A percentile compares a stretch with the other conserved stretches of the same genome.
phyloP scores from a whole-genome alignment of 2,329 filamentous ascomycete genomes.

The Ophiocordyceps camponoti-leonardi region DNA sequence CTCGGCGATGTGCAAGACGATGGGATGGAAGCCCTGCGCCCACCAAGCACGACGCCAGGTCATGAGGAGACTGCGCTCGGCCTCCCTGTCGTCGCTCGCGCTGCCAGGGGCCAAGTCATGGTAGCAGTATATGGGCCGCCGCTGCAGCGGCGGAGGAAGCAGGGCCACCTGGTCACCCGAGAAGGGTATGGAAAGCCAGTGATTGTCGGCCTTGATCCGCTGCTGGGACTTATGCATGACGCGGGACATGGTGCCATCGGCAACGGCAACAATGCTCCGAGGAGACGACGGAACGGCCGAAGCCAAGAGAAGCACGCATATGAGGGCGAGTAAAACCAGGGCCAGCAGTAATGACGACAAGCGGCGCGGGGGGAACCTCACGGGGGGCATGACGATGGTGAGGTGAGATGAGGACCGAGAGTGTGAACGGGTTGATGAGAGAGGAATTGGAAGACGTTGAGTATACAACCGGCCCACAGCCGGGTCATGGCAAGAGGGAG shows the following conservation, averaged over 20 bases:
- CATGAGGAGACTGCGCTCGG: slow-evolving; percentile 63
- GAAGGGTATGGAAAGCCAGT: slow-evolving; percentile 72
- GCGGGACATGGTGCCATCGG: slow-evolving; percentile 26
- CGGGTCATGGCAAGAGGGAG: not conserved
- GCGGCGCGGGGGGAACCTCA: slow-evolving; percentile 19
- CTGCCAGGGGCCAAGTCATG: slow-evolving; percentile 55
- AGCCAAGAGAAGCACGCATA: slow-evolving; percentile 35
- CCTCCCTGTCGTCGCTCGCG: slow-evolving; percentile 45
- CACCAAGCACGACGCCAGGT: slow-evolving; percentile 92
- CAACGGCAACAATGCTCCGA: slow-evolving; percentile 25
- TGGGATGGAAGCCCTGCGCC: slow-evolving; percentile 77
- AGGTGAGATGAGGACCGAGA: slow-evolving; percentile 13
- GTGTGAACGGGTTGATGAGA: not conserved
- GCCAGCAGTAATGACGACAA: slow-evolving; percentile 32
- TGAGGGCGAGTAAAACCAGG: slow-evolving; percentile 34
- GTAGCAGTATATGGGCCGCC: slow-evolving; percentile 76
- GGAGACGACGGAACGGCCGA: slow-evolving; percentile 28
- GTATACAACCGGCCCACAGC: not conserved
- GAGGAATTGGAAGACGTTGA: not conserved
- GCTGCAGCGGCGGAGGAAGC: slow-evolving; percentile 55
- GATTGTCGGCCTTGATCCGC: slow-evolving; percentile 55
- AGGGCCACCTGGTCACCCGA: slow-evolving; percentile 72
- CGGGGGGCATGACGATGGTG: slow-evolving; percentile 26
- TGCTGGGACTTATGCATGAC: slow-evolving; percentile 57
- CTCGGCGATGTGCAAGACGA: slow-evolving; percentile 64